phyloP scores from a whole-genome alignment of 2,329 filamentous ascomycete genomes.

The Plectosphaerella sp. region DNA sequence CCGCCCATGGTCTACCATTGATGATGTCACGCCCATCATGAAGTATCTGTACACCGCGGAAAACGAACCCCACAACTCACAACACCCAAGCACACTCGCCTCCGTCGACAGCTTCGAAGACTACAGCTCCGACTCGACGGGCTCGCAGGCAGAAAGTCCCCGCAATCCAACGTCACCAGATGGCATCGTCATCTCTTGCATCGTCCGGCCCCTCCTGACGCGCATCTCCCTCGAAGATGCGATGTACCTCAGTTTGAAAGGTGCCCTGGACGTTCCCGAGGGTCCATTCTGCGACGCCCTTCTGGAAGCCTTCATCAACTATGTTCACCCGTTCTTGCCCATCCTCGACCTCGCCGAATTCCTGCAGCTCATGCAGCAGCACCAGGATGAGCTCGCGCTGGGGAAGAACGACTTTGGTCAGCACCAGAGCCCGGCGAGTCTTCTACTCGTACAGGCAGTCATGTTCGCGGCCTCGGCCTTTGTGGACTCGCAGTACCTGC shows the following conservation, averaged over 20 bases:
- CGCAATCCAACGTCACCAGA: not conserved
- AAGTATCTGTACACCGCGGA: not conserved
- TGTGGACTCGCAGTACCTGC: constrained; percentile 56
- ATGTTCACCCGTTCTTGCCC: constrained; percentile 65
- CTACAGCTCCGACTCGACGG: not conserved
- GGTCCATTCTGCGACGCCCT: constrained; percentile 54
- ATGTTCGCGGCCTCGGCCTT: constrained; percentile 66
- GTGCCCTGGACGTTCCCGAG: constrained; percentile 56
- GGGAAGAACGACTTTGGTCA: constrained; percentile 30
- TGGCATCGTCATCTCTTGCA: not conserved
- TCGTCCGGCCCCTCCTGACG: not conserved
- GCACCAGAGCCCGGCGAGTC: constrained; percentile 49
- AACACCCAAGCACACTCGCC: not conserved
- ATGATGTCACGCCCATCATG: not conserved
- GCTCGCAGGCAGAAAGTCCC: not conserved
- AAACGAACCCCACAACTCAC: not conserved
- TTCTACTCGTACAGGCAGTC: constrained; percentile 63
- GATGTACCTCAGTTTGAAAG: constrained; percentile 51
- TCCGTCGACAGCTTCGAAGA: not conserved
- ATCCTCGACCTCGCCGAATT: constrained; percentile 45
- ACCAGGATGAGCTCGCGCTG: constrained; percentile 29
- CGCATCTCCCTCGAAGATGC: constrained; percentile 13
- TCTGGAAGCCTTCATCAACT: constrained; percentile 58
- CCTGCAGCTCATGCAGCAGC: constrained; percentile 9
- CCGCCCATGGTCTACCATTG: not conserved